Percentiles rank a stretch among this genome's conserved stretches.
Evolutionary conservation across 2,329 filamentous ascomycete species (phyloP).

Genomic region (Cytospora leucostoma): DNA sequence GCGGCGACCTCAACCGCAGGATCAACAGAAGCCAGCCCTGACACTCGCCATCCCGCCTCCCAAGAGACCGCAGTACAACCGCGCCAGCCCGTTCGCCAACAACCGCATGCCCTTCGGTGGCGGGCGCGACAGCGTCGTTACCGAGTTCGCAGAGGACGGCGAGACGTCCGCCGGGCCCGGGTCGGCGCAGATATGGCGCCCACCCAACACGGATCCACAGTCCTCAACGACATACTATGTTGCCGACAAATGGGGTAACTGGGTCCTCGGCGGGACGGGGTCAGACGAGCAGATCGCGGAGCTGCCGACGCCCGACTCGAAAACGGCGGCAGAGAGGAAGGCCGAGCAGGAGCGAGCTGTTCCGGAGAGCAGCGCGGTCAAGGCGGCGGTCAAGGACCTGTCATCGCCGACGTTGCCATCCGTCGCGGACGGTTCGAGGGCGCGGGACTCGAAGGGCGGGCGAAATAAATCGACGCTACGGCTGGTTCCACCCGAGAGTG

Average conservation of each 20-base stretch:
- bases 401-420: conserved; percentile 22
- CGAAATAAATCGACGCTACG: conserved; percentile 18
- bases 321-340: conserved; percentile 23
- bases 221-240: conserved; percentile 52
- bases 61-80: conserved; percentile 10
- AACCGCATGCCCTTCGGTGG: conserved; percentile 23
- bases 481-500: conserved; percentile 24
- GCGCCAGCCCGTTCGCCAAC: conserved; percentile 14
- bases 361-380: conserved; percentile 27
- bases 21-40: conserved; percentile 43
- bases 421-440: conserved; percentile 32
- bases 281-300: conserved; percentile 34
- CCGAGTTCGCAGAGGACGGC: conserved; percentile 56
- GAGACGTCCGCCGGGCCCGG: conserved; percentile 36
- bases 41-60: conserved; percentile 41
- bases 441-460: neutral
- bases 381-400: conserved; percentile 27
- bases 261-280: conserved; percentile 49
- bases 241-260: conserved; percentile 55
- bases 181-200: conserved; percentile 51
- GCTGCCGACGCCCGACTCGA: conserved; percentile 29
- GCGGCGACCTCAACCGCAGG: conserved; percentile 28
- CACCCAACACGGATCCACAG: conserved; percentile 47
- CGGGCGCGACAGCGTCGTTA: conserved; percentile 48
- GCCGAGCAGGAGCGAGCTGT: conserved; percentile 14